phyloP scores from a whole-genome alignment of 129 eudicot genomes.

The Silybum marianum region DNA sequence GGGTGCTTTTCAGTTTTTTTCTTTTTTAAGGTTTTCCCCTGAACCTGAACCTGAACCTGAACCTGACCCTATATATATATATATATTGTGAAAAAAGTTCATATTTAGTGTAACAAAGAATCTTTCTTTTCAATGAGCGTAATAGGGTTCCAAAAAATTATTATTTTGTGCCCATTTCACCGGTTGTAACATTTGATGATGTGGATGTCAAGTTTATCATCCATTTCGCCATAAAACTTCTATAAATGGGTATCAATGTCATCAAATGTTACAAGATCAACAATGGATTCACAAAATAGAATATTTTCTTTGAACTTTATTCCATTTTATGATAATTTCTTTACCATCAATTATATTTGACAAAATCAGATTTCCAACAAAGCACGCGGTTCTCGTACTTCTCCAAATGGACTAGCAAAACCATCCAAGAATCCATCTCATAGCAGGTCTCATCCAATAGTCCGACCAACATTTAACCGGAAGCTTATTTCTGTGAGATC shows the following conservation, averaged over 20 bases:
- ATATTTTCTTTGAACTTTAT: neutral
- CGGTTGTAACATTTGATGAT: neutral
- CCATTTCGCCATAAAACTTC: neutral
- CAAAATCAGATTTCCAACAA: conserved; percentile 44
- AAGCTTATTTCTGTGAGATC: conserved; percentile 61
- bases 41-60: neutral
- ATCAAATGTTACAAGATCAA: neutral
- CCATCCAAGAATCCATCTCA: conserved; percentile 50
- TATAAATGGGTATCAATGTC: neutral
- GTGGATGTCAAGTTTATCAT: neutral
- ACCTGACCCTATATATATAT: neutral
- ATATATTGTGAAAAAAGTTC: no score
- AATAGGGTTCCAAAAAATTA: neutral
- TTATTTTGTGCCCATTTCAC: neutral
- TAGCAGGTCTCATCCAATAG: conserved; percentile 61
- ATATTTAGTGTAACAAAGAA: neutral
- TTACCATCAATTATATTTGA: conserved; percentile 4
- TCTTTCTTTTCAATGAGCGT: neutral
- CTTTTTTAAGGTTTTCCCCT: no score
- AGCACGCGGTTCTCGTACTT: conserved; percentile 23
- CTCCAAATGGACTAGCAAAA: conserved; percentile 14
- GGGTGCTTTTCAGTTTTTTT: no score
- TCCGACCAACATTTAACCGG: conserved; percentile 41
- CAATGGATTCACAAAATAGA: neutral
- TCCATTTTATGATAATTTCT: neutral